phyloP scores from a whole-genome alignment of 164 flowering plant genomes.

The Malania oleifera region DNA sequence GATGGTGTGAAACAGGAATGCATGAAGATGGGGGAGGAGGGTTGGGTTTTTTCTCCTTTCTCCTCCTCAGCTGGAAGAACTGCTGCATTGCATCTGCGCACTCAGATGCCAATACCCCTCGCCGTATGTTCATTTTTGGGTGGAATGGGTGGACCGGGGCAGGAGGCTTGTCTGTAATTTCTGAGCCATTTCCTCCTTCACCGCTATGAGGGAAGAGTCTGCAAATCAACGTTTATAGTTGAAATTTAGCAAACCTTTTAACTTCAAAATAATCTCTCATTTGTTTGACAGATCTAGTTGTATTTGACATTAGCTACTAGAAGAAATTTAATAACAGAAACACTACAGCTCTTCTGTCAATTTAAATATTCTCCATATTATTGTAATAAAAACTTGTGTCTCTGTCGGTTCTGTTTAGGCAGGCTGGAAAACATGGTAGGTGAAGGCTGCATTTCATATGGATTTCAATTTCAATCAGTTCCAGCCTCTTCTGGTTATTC shows the following conservation, averaged over 20 bases:
- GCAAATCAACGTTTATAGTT: conserved; percentile 18
- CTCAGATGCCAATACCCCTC: conserved; percentile 67
- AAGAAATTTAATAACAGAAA: too few relatives aligned
- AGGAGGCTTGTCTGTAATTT: conserved; percentile 41
- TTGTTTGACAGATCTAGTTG: too few relatives aligned
- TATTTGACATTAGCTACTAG: too few relatives aligned
- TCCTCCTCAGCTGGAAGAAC: conserved; percentile 83
- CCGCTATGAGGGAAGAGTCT: conserved; percentile 70
- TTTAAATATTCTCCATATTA: too few relatives aligned
- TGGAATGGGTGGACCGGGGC: conserved; percentile 92
- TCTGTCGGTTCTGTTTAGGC: too few relatives aligned
- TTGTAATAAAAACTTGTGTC: too few relatives aligned
- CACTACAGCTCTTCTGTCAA: too few relatives aligned
- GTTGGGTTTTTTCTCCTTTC: conserved; percentile 40
- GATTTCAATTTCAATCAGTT: too few relatives aligned
- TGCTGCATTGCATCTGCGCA: conserved; percentile 88
- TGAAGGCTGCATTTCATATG: too few relatives aligned
- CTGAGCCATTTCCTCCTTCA: conserved; percentile 40
- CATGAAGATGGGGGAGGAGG: conserved; percentile 42
- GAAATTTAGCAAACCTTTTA: neutral
- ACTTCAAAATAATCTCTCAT: too few relatives aligned
- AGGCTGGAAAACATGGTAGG: too few relatives aligned
- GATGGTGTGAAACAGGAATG: conserved; percentile 40
- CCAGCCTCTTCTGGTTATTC: too few relatives aligned
- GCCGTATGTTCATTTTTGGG: conserved; percentile 69